Evolutionary conservation across 306 rosid species (phyloP), one percentile per base, ranked within the genome.

Genomic region (Argentina anserina): DNA sequence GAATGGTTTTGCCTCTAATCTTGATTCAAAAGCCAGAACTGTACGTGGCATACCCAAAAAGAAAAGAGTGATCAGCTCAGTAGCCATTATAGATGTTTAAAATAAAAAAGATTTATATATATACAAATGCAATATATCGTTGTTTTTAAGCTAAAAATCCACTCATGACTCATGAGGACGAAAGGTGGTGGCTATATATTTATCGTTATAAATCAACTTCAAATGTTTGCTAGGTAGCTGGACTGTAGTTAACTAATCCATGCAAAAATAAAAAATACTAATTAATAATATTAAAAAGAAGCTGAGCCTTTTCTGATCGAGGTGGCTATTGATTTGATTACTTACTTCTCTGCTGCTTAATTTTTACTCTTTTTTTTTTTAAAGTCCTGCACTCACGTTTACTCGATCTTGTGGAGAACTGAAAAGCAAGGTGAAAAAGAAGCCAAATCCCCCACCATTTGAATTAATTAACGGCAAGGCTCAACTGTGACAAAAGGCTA

Each of bases 31-130:
- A 49, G 26, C 56, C 7, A 25, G 34, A 26, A 23, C 3, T 5
- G 36, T 26, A 73, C 40, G 25, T 31, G 70, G 80, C 80, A 71
- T 75, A 26, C 5, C 7, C n/a, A 9, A 58, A 58, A 58, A 58
- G 41, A 7, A 60, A 72, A 67, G 72, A 73, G 62, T 75, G 88
- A n/a, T n/a, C n/a, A 84, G 79, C 80, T 81, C 89, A 86, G 88
- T 87, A 83, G 80, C 76, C 81, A 80, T 76, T 80, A 78, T 2
- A 15, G 29, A 52, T 31, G 43, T 34, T 28, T 21, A 53, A 26
- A 15, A 66, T 45, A 39, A 11, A 25, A 25, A n/a, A 6, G 62
- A 52, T 33, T 50, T n/a, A n/a, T n/a, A n/a, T n/a, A n/a, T n/a
- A 34, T 9, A 33, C 3, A 43, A 17, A 71, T 26, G 36, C 23